phyloP scores from a whole-genome alignment of 176 grass and related monocot genomes.

The Phyllostachys edulis region DNA sequence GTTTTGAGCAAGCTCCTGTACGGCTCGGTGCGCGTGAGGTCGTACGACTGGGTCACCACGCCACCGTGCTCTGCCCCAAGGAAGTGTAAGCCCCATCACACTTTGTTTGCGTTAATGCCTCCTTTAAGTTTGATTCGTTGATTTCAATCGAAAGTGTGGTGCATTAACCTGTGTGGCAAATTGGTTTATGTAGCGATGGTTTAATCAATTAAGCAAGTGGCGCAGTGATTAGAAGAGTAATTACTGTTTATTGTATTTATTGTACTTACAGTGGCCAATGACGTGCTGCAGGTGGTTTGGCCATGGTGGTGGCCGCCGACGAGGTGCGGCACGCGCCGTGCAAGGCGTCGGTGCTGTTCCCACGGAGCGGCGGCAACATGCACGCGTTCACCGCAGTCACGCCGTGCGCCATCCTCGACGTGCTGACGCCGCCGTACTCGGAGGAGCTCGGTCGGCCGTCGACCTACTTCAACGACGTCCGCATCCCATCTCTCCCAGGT shows the following conservation, averaged over 20 bases:
- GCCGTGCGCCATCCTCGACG: conserved; percentile 83
- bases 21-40: conserved; percentile 50
- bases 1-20: conserved; percentile 82
- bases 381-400: conserved; percentile 79
- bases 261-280: not conserved
- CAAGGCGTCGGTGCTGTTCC: conserved; percentile 72
- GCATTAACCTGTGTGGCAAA: not conserved
- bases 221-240: no score
- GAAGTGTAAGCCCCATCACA: conserved; percentile 42
- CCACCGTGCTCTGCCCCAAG: conserved; percentile 8
- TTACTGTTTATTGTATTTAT: not conserved
- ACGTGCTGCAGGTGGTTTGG: conserved; percentile 49
- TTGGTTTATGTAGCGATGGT: not conserved
- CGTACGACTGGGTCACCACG: conserved; percentile 65
- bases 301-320: conserved; percentile 59
- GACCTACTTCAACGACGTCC: conserved; percentile 58
- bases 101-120: not conserved
- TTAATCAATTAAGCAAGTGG: no score
- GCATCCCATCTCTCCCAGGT: conserved; percentile 61
- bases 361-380: conserved; percentile 76
- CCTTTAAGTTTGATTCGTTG: not conserved
- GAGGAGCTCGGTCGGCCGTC: conserved; percentile 58
- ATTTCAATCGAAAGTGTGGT: not conserved
- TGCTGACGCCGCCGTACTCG: conserved; percentile 75
- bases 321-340: conserved; percentile 47